These are phyloP conservation scores for Durusdinium trenchii DNA, from an alignment of 73 alveolate genomes.

Conservation along the genomic window DNA sequence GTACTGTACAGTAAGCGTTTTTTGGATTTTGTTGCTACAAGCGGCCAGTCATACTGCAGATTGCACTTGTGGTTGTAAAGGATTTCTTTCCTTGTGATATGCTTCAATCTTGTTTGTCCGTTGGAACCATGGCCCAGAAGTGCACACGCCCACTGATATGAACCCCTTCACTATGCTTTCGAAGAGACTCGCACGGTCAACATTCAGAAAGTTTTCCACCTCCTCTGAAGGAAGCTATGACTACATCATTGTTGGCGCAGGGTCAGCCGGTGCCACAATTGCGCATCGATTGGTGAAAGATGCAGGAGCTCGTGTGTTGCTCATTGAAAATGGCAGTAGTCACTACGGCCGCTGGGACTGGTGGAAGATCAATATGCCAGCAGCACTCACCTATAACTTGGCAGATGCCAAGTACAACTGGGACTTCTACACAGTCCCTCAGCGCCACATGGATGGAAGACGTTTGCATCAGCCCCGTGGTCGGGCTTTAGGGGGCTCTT, in stretches of 20 bases:
- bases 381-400: constrained; percentile 76
- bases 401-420: constrained; percentile 94
- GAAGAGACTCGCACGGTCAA: too few species aligned
- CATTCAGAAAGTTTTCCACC: neutral
- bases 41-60: too few species aligned
- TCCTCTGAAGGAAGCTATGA: constrained; percentile 53
- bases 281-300: constrained; percentile 92
- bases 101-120: too few species aligned
- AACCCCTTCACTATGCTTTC: too few species aligned
- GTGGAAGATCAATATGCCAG: constrained; percentile 92
- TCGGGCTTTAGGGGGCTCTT: constrained; percentile 92
- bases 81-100: too few species aligned
- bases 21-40: too few species aligned
- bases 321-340: constrained; percentile 61
- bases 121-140: too few species aligned
- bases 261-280: constrained; percentile 95
- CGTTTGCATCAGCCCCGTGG: constrained; percentile 92
- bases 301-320: constrained; percentile 64
- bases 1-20: neutral
- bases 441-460: constrained; percentile 90
- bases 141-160: neutral
- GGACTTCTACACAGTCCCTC: constrained; percentile 95
- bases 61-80: too few species aligned
- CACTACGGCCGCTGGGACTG: constrained; percentile 77
- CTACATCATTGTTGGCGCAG: constrained; percentile 96